Evolutionary conservation across 73 alveolate genomes (phyloP).

Genomic region (Paramecium caudatum): DNA sequence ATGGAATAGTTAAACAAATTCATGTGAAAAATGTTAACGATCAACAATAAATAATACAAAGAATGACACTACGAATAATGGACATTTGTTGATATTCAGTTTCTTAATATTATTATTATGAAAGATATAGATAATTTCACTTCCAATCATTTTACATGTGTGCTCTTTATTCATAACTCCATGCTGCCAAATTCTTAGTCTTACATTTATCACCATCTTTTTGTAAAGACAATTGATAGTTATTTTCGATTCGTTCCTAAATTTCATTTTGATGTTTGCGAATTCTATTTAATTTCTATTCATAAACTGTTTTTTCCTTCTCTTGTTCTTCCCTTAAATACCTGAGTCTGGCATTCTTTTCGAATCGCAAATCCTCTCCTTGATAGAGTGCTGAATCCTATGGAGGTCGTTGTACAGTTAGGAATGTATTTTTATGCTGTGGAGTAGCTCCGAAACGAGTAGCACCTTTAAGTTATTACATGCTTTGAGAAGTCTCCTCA

Average conservation of each 20-base stretch:
- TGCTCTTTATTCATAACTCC: constrained; percentile 78
- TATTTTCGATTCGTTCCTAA: constrained; percentile 58
- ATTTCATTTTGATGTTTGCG: constrained; percentile 70
- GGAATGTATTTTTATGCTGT: constrained; percentile 65
- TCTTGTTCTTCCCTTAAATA: constrained; percentile 70
- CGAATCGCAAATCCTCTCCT: constrained; percentile 61
- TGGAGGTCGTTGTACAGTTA: constrained; percentile 66
- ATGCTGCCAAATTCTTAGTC: constrained; percentile 65
- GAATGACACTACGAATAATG: no score
- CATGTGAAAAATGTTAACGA: no score
- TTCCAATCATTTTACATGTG: constrained; percentile 73
- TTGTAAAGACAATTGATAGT: neutral
- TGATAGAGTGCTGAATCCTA: neutral
- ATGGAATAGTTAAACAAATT: no score
- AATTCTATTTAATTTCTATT: constrained; percentile 63
- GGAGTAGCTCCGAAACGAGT: constrained; percentile 77
- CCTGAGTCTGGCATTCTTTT: constrained; percentile 64
- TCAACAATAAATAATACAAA: no score
- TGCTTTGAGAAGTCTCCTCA: neutral
- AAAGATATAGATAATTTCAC: no score
- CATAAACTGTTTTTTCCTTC: constrained; percentile 56
- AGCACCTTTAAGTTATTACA: constrained; percentile 22
- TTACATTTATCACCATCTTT: constrained; percentile 70
- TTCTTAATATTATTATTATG: no score
- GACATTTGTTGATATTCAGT: no score